These are phyloP conservation scores for Debaryomyces sp. DNA, from an alignment of 1,139 yeast species.

Conservation along the genomic window DNA sequence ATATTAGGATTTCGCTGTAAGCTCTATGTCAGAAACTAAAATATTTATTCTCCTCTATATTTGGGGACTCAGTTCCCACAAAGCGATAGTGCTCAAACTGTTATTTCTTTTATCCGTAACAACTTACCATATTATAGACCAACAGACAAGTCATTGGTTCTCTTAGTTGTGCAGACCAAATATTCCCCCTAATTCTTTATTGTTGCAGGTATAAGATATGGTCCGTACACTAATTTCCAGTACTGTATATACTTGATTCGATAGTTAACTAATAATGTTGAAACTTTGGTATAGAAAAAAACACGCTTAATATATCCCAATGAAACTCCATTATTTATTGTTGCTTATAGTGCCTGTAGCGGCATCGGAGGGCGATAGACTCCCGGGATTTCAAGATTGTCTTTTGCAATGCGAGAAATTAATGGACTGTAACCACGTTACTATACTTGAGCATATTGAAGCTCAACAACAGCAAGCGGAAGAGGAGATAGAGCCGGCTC, in stretches of 20 bases:
- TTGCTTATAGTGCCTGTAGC: background rate
- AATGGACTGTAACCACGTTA: conserved; percentile 12
- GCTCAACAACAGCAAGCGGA: conserved; percentile 9
- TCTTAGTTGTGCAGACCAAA: background rate
- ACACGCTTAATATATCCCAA: background rate
- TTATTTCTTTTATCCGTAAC: background rate
- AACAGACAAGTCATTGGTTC: background rate
- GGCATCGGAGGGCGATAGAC: conserved; percentile 33
- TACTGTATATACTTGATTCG: conserved; percentile 1
- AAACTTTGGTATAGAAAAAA: background rate
- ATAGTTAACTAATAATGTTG: background rate
- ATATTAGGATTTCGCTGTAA: background rate
- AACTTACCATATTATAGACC: background rate
- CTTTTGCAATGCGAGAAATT: conserved; percentile 17
- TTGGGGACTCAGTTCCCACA: background rate
- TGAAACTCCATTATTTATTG: conserved; percentile 1
- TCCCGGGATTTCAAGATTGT: conserved; percentile 32
- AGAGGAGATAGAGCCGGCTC: background rate
- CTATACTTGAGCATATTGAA: conserved; percentile 12
- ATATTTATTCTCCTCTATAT: background rate
- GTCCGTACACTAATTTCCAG: background rate
- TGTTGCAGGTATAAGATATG: background rate
- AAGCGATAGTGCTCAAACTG: background rate
- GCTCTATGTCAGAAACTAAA: background rate
- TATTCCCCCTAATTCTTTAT: background rate